Conservation (phyloP, 768 basidiomycete genomes). For the Hemileccinum impolitum region DNA sequence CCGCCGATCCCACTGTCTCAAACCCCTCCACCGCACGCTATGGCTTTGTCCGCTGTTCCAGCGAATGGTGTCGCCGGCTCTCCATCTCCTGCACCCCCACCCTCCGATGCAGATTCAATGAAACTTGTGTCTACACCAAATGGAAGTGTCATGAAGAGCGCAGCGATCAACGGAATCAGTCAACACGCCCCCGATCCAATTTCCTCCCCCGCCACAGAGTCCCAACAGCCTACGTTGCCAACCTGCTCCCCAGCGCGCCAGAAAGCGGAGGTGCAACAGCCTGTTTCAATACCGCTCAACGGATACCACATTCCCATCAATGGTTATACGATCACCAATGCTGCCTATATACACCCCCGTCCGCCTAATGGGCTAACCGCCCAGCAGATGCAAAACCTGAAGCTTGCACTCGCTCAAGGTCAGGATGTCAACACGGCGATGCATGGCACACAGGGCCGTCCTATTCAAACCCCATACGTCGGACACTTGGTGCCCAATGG, state of each 20-base stretch:
- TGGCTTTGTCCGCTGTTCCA: constrained; percentile 21
- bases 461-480: constrained; percentile 33
- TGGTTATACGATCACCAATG: constrained; percentile 34
- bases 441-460: constrained; percentile 34
- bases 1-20: constrained; percentile 28
- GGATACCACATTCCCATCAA: constrained; percentile 49
- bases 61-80: constrained; percentile 35
- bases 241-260: constrained; percentile 41
- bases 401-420: constrained; percentile 48
- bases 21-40: constrained; percentile 34
- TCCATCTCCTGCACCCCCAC: constrained; percentile 33
- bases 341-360: constrained; percentile 33
- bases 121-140: constrained; percentile 20
- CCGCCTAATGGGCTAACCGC: constrained; percentile 42
- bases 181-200: constrained; percentile 23
- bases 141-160: constrained; percentile 25
- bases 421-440: constrained; percentile 37
- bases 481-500: constrained; percentile 29
- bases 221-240: constrained; percentile 23
- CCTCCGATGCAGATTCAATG: constrained; percentile 43
- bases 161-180: constrained; percentile 25
- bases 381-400: constrained; percentile 61
- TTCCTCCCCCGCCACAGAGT: constrained; percentile 13
- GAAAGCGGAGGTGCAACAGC: constrained; percentile 47
- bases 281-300: constrained; percentile 38